Percentiles rank a stretch among this genome's conserved stretches.
phyloP scores from a whole-genome alignment of 1,284 basidiomycete genomes.

The Rugosomyces carneus region DNA sequence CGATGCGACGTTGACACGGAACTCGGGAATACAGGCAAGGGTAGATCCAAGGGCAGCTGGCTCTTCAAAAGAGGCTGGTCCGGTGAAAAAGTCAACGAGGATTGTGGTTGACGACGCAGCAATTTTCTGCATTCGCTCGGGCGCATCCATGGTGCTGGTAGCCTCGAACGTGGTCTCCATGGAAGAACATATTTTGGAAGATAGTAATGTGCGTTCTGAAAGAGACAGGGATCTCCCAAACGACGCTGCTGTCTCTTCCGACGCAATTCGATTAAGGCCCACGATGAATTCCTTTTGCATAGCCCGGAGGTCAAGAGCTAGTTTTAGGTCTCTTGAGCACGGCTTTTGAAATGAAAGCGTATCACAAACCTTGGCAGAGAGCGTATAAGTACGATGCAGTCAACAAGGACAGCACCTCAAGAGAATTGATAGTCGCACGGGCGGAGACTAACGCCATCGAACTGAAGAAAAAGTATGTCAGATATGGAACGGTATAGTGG shows the following conservation, averaged over 20 bases:
- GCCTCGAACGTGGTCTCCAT: slow-evolving; percentile 53
- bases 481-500: not conserved
- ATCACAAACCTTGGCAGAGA: slow-evolving; percentile 71
- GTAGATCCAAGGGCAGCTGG: slow-evolving; percentile 39
- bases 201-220: slow-evolving; percentile 28
- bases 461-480: slow-evolving; percentile 30
- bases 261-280: slow-evolving; percentile 42
- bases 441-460: slow-evolving; percentile 78
- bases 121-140: slow-evolving; percentile 58
- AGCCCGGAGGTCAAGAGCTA: slow-evolving; percentile 72
- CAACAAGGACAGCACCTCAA: slow-evolving; percentile 72
- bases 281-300: slow-evolving; percentile 59
- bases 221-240: slow-evolving; percentile 39
- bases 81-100: slow-evolving; percentile 43
- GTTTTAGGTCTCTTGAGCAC: not conserved
- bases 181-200: slow-evolving; percentile 30
- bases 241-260: slow-evolving; percentile 41
- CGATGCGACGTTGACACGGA: slow-evolving; percentile 43
- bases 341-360: not conserved
- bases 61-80: slow-evolving; percentile 22
- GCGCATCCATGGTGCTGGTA: slow-evolving; percentile 66
- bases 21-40: slow-evolving; percentile 58
- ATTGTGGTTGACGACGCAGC: slow-evolving; percentile 55
- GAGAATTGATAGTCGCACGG: slow-evolving; percentile 69
- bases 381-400: slow-evolving; percentile 71